Conservation (phyloP, 495 filamentous ascomycete genomes). For the Neurospora intermedia region DNA sequence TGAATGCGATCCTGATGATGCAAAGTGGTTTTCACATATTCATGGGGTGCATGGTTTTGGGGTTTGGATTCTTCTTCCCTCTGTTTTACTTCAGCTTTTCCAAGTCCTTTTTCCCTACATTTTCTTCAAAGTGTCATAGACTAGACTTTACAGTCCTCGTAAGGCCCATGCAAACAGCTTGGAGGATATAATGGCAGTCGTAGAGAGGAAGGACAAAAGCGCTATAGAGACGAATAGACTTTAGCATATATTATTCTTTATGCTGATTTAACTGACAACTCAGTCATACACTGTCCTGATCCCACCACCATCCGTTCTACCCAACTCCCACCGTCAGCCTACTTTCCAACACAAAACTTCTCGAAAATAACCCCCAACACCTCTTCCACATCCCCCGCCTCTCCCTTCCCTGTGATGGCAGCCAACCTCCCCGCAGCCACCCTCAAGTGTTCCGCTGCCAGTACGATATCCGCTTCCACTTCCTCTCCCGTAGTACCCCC, state of each 20-base stretch:
- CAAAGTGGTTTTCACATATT: not conserved
- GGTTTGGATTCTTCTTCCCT: not conserved
- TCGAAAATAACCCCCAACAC: constrained; percentile 96
- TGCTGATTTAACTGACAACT: not conserved
- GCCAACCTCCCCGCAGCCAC: constrained; percentile 70
- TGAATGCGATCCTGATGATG: not conserved
- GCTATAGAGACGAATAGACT: not conserved
- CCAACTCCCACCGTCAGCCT: not conserved
- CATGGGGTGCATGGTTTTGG: not conserved
- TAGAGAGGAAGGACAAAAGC: not conserved
- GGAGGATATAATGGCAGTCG: not conserved
- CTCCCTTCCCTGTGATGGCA: constrained; percentile 78
- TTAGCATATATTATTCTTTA: not conserved
- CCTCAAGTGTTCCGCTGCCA: constrained; percentile 85
- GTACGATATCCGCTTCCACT: constrained; percentile 62
- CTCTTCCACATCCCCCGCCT: constrained; percentile 88
- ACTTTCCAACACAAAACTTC: constrained; percentile 46
- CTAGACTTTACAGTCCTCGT: not conserved
- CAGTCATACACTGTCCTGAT: not conserved
- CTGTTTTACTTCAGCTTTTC: not conserved
- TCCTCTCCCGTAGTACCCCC: constrained; percentile 26
- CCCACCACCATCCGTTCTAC: not conserved
- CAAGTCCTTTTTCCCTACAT: not conserved
- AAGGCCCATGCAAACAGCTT: not conserved
- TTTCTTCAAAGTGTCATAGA: not conserved